Percentiles rank a stretch among this genome's conserved stretches.
Conservation (phyloP, 2,329 filamentous ascomycete genomes). For the Nemania abortiva region DNA sequence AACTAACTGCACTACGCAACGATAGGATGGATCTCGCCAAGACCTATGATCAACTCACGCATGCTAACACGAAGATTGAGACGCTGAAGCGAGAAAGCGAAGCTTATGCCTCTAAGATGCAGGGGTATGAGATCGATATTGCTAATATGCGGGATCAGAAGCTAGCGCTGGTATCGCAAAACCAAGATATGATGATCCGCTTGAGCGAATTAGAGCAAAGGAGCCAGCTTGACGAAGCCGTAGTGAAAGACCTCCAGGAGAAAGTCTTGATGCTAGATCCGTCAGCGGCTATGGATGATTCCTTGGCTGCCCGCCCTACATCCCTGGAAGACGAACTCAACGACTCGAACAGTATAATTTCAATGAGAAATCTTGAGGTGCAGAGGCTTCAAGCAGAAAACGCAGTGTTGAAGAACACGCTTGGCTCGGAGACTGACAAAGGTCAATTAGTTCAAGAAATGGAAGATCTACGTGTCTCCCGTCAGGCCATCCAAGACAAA, state of each 20-base stretch:
- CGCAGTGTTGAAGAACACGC: slow-evolving; percentile 66
- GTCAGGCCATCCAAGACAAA: slow-evolving; percentile 65
- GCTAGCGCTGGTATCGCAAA: slow-evolving; percentile 57
- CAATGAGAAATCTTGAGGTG: slow-evolving; percentile 62
- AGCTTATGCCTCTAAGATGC: slow-evolving; percentile 52
- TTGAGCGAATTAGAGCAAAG: slow-evolving; percentile 51
- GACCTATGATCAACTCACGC: slow-evolving; percentile 51
- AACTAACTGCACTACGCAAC: slow-evolving; percentile 67
- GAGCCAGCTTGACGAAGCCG: slow-evolving; percentile 59
- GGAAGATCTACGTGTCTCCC: slow-evolving; percentile 64
- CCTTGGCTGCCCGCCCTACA: slow-evolving; percentile 53
- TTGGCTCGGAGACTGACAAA: slow-evolving; percentile 66
- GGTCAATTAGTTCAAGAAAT: slow-evolving; percentile 67
- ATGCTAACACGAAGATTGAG: slow-evolving; percentile 52
- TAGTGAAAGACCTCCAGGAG: slow-evolving; percentile 71
- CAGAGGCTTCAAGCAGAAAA: slow-evolving; percentile 73
- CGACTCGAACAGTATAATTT: slow-evolving; percentile 57
- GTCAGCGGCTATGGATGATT: slow-evolving; percentile 45
- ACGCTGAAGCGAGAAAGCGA: slow-evolving; percentile 52
- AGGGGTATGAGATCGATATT: slow-evolving; percentile 54
- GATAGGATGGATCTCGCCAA: slow-evolving; percentile 67
- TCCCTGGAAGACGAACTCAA: slow-evolving; percentile 71
- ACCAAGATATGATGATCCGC: slow-evolving; percentile 57
- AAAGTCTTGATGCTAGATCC: slow-evolving; percentile 59
- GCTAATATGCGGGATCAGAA: slow-evolving; percentile 60